Evolutionary conservation across 805 yeast species (phyloP).

Genomic region (Yarrowia bubula): DNA sequence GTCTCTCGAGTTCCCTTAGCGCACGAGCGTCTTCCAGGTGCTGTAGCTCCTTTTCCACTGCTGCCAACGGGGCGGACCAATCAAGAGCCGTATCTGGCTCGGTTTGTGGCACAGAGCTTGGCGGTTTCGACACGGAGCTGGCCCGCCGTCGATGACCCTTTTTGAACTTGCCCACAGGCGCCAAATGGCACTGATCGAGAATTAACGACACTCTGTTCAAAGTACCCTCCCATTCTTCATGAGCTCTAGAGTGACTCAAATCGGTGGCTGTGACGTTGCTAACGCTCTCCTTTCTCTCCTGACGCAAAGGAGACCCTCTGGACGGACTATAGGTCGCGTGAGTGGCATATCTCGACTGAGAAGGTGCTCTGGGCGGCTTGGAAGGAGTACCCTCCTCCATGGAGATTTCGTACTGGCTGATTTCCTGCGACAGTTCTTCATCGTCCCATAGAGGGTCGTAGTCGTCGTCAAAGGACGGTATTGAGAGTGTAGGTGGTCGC

Average conservation of each 20-base stretch:
- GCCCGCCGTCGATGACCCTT: neutral
- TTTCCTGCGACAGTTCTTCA: conserved; percentile 4
- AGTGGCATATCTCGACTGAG: neutral
- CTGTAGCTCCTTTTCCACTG: conserved; percentile 7
- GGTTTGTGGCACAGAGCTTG: no score
- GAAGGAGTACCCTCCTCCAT: neutral
- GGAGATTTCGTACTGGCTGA: conserved; percentile 14
- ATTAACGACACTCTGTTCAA: conserved; percentile 5
- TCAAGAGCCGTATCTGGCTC: neutral
- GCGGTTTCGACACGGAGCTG: neutral
- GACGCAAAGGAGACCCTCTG: neutral
- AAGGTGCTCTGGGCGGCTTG: conserved; percentile 4
- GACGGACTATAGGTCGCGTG: neutral
- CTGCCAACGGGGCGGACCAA: conserved; percentile 1
- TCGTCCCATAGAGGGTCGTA: conserved; percentile 32
- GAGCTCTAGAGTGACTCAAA: neutral
- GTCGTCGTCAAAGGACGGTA: conserved; percentile 19
- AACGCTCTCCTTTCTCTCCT: neutral
- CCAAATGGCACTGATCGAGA: conserved; percentile 4
- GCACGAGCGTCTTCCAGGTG: neutral
- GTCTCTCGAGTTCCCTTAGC: neutral
- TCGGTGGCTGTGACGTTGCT: no score
- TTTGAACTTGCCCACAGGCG: neutral
- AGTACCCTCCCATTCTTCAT: conserved; percentile 1
- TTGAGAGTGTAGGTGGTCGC: neutral